These are phyloP conservation scores for Erythrobasidium hasegawianum DNA, from an alignment of 1,284 basidiomycete genomes.

Conservation along the genomic window DNA sequence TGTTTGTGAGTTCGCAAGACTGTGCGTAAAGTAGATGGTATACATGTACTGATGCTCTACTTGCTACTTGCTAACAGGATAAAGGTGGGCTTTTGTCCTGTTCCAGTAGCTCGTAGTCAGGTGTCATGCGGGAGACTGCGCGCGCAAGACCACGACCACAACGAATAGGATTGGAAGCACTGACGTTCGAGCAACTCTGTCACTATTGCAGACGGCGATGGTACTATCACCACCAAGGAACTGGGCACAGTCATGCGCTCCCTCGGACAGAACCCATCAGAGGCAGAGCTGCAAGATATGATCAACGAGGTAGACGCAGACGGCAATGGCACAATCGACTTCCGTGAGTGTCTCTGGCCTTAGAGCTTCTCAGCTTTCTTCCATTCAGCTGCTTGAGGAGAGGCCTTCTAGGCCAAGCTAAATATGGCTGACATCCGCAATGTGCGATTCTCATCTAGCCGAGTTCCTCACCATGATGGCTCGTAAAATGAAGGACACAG, in stretches of 20 bases:
- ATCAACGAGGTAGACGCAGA: conserved; percentile 84
- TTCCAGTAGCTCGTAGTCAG: too few relatives aligned
- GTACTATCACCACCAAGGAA: conserved; percentile 92
- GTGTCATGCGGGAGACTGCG: too few relatives aligned
- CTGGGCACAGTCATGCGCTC: conserved; percentile 97
- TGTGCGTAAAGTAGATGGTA: too few relatives aligned
- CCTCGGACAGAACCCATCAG: conserved; percentile 92
- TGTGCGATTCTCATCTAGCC: too few relatives aligned
- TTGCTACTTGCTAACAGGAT: too few relatives aligned
- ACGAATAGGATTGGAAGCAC: too few relatives aligned
- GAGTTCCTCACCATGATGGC: conserved; percentile 90
- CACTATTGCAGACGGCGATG: conserved; percentile 95
- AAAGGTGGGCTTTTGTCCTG: too few relatives aligned
- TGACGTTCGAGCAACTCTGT: too few relatives aligned
- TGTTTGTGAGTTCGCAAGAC: conserved; percentile 58
- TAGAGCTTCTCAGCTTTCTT: too few relatives aligned
- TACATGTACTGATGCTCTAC: too few relatives aligned
- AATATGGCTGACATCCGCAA: background rate
- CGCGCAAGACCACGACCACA: too few relatives aligned
- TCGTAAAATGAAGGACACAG: conserved; percentile 89
- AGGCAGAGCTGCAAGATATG: conserved; percentile 94
- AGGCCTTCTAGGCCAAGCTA: background rate
- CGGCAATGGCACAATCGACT: conserved; percentile 85
- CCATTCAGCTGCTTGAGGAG: background rate
- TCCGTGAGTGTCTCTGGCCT: conserved; percentile 53